Conservation (phyloP, 2,329 filamentous ascomycete genomes). For the Fusarium nelsonii region DNA sequence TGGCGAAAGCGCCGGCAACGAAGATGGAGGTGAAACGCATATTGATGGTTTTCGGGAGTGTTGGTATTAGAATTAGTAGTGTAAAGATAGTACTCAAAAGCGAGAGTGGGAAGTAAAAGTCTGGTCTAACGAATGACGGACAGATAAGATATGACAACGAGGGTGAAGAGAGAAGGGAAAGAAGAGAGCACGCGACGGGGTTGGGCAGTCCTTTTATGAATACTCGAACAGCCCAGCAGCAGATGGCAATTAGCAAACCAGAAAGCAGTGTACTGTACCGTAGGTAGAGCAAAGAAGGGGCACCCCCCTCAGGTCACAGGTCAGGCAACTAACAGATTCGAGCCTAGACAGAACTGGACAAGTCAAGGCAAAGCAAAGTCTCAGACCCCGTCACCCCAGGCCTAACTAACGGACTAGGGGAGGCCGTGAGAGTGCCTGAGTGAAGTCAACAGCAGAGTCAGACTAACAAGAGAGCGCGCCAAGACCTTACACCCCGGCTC, state of each 20-base stretch:
- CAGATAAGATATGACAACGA: conserved; percentile 37
- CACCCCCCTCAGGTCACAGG: conserved; percentile 13
- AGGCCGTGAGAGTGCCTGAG: not conserved
- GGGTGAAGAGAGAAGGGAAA: conserved; percentile 33
- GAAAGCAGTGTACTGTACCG: not conserved
- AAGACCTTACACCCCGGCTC: conserved; percentile 38
- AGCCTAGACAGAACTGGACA: not conserved
- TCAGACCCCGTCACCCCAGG: conserved; percentile 21
- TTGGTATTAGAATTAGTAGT: conserved; percentile 48
- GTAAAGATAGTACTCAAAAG: conserved; percentile 37
- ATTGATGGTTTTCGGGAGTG: conserved; percentile 52
- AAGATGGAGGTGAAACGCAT: conserved; percentile 69
- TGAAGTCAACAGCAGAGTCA: conserved; percentile 30
- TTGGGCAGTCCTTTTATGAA: conserved; percentile 44
- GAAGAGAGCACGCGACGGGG: conserved; percentile 29
- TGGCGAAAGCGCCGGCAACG: conserved; percentile 63
- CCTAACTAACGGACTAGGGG: not conserved
- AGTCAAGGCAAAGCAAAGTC: conserved; percentile 20
- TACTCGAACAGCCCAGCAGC: conserved; percentile 7
- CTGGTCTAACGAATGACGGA: conserved; percentile 48
- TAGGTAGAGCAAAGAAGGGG: conserved; percentile 22
- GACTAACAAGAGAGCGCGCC: conserved; percentile 36
- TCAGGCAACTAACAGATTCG: conserved; percentile 3
- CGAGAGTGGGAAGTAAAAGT: conserved; percentile 41
- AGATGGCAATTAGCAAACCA: conserved; percentile 6